These are phyloP conservation scores for Pythium sukuiense DNA, from an alignment of 352 stramenopile species.

Conservation along the genomic window DNA sequence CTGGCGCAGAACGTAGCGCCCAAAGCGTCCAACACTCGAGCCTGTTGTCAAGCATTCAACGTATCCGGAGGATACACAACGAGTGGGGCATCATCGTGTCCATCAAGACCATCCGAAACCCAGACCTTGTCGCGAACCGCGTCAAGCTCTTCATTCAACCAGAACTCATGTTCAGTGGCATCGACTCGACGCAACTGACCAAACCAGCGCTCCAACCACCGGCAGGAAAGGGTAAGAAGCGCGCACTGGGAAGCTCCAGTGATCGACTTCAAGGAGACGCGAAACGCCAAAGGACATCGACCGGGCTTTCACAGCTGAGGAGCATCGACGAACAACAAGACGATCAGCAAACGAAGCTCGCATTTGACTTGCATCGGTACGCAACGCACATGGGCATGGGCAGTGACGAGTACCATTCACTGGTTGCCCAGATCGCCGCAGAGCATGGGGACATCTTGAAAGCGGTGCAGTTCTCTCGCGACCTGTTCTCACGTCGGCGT, in stretches of 20 bases:
- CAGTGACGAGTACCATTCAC: conserved; percentile 39
- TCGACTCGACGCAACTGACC: background rate
- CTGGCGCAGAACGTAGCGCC: conserved; percentile 20
- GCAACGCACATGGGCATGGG: conserved; percentile 46
- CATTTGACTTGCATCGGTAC: conserved; percentile 53
- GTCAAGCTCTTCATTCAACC: conserved; percentile 48
- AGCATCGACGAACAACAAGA: conserved; percentile 35
- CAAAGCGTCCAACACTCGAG: conserved; percentile 30
- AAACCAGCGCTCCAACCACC: background rate
- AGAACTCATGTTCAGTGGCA: conserved; percentile 40
- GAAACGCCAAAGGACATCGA: conserved; percentile 12
- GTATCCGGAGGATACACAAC: conserved; percentile 29
- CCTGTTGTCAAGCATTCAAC: conserved; percentile 39
- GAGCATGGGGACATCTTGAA: conserved; percentile 45
- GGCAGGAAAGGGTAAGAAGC: conserved; percentile 30
- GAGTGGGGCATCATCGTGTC: conserved; percentile 66
- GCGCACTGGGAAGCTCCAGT: conserved; percentile 2
- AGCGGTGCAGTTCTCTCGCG: conserved; percentile 53
- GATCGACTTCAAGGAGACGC: conserved; percentile 6
- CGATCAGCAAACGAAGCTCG: conserved; percentile 37
- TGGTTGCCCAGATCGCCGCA: conserved; percentile 39
- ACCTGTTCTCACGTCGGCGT: conserved; percentile 45
- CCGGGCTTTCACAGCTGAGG: background rate
- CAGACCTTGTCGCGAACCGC: conserved; percentile 38
- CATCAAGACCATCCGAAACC: conserved; percentile 45